Conservation (phyloP, 352 stramenopile genomes). For the Thalassiosira ordinaria region DNA sequence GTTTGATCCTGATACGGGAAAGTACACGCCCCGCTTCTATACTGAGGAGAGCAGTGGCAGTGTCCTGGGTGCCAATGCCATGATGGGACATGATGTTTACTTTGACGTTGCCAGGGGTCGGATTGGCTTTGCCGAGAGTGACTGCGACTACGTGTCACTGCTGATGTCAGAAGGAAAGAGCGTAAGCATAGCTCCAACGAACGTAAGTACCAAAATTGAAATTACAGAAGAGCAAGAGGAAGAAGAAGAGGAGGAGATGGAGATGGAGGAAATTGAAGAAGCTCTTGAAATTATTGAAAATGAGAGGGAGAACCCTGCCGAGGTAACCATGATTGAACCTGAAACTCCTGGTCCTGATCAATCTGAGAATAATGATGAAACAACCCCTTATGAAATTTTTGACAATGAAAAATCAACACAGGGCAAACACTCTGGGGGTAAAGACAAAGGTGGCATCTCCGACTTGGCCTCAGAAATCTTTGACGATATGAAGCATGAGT, state of each 20-base stretch:
- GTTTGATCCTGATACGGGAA: slow-evolving; percentile 49
- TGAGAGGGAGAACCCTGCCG: no score
- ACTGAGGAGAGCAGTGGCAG: slow-evolving; percentile 64
- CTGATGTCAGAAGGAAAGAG: slow-evolving; percentile 33
- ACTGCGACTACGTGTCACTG: slow-evolving; percentile 78
- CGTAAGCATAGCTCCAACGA: slow-evolving; percentile 26
- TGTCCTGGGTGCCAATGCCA: slow-evolving; percentile 87
- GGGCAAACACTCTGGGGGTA: no score
- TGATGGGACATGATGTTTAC: slow-evolving; percentile 88
- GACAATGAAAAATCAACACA: slow-evolving; percentile 16
- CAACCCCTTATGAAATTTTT: slow-evolving; percentile 29
- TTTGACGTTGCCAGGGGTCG: slow-evolving; percentile 83
- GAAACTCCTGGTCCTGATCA: background rate
- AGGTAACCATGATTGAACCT: slow-evolving; percentile 11
- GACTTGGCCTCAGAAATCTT: slow-evolving; percentile 30
- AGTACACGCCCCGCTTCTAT: slow-evolving; percentile 84
- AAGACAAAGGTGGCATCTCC: background rate
- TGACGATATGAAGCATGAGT: slow-evolving; percentile 57
- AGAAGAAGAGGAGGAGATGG: slow-evolving; percentile 17
- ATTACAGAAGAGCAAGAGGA: background rate
- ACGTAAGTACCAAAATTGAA: slow-evolving; percentile 38
- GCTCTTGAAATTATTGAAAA: slow-evolving; percentile 1
- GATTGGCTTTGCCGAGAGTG: slow-evolving; percentile 81
- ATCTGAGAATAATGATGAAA: slow-evolving; percentile 14
- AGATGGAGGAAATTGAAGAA: no score